phyloP scores from a whole-genome alignment of 2,329 filamentous ascomycete genomes.

The Pyrenophora teres region DNA sequence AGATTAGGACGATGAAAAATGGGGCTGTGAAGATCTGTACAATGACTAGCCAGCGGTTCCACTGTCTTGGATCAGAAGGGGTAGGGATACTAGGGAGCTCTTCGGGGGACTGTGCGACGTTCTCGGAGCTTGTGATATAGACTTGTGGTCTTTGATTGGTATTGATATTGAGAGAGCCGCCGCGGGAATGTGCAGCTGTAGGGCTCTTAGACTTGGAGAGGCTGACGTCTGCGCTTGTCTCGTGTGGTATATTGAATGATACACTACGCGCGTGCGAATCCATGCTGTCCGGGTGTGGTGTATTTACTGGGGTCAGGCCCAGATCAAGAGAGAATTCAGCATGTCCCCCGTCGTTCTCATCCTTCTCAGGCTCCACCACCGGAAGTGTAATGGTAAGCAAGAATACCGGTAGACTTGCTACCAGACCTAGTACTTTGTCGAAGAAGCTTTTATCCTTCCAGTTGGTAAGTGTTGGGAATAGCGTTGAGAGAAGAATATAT shows the following conservation, averaged over 20 bases:
- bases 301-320: slow-evolving; percentile 37
- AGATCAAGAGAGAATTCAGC: slow-evolving; percentile 34
- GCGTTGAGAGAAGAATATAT: slow-evolving; percentile 68
- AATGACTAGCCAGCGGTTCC: slow-evolving; percentile 90
- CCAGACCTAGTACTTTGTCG: slow-evolving; percentile 79
- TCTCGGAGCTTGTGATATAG: slow-evolving; percentile 42
- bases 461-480: slow-evolving; percentile 84
- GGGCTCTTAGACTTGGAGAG: slow-evolving; percentile 14
- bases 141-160: slow-evolving; percentile 33
- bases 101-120: slow-evolving; percentile 44
- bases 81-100: slow-evolving; percentile 28
- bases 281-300: slow-evolving; percentile 25
- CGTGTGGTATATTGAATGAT: slow-evolving; percentile 26
- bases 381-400: slow-evolving; percentile 87
- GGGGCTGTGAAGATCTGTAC: slow-evolving; percentile 87
- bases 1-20: slow-evolving; percentile 75
- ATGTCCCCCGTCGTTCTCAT: slow-evolving; percentile 41
- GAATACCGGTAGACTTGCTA: slow-evolving; percentile 89
- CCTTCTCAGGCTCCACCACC: slow-evolving; percentile 74
- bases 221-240: slow-evolving; percentile 16
- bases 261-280: slow-evolving; percentile 27
- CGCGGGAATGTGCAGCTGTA: neutral
- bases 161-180: slow-evolving; percentile 17
- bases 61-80: slow-evolving; percentile 57
- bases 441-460: slow-evolving; percentile 84